Evolutionary conservation across 2,329 filamentous ascomycete genomes (phyloP).

Genomic region (Pyrenophora seminiperda): DNA sequence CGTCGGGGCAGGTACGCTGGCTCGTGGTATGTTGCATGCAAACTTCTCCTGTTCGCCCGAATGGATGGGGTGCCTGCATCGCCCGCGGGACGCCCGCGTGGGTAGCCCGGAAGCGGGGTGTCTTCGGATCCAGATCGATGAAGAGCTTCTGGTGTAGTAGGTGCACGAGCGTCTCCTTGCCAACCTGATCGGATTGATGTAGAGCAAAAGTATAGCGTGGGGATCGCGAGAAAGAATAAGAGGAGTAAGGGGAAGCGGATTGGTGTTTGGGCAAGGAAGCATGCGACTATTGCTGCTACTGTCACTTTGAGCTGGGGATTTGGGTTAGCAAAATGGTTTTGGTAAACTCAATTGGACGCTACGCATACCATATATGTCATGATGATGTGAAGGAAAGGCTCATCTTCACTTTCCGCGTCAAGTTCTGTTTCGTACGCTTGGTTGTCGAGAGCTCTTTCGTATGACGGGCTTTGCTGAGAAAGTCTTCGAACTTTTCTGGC

Average conservation of each 20-base stretch:
- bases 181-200: not conserved
- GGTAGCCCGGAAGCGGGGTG: no score
- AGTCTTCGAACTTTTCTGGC: no score
- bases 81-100: no score
- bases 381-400: not conserved
- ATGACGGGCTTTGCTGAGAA: no score
- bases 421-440: no score
- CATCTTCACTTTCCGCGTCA: not conserved
- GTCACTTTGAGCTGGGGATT: not conserved
- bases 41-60: not conserved
- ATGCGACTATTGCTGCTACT: not conserved
- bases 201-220: not conserved
- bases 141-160: not conserved
- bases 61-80: not conserved
- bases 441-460: no score
- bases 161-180: not conserved
- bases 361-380: not conserved
- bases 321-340: not conserved
- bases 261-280: constrained; percentile 1
- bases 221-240: not conserved
- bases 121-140: not conserved
- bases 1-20: not conserved
- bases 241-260: constrained; percentile 1
- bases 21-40: not conserved
- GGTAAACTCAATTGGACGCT: accelerated